Conservation (phyloP, 164 flowering plant species). For the Tetracentron sinense region DNA sequence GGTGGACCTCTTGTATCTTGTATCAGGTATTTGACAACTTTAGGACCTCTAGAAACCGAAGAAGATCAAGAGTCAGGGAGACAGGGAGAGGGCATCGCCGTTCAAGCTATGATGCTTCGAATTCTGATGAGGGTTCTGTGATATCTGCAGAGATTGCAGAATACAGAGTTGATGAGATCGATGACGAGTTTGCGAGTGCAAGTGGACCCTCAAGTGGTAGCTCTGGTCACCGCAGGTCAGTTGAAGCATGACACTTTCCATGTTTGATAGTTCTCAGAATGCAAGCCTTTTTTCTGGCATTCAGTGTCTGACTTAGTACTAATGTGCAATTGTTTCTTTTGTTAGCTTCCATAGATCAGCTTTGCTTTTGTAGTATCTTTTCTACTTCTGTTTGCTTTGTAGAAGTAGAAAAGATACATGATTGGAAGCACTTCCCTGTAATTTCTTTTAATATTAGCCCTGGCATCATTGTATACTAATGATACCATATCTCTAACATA, state of each 20-base stretch:
- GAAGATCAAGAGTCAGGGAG: constrained; percentile 60
- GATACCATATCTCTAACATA: no score
- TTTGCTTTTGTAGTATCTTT: background rate
- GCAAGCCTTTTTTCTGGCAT: no score
- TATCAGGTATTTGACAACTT: constrained; percentile 89
- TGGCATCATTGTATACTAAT: no score
- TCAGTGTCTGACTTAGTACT: no score
- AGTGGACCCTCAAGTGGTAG: constrained; percentile 38
- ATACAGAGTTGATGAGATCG: constrained; percentile 59
- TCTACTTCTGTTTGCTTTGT: background rate
- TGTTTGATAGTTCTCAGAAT: constrained; percentile 1
- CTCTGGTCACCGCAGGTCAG: constrained; percentile 67
- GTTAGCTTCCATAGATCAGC: background rate
- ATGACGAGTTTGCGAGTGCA: constrained; percentile 55
- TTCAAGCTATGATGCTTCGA: constrained; percentile 64
- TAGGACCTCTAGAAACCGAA: constrained; percentile 74
- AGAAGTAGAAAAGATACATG: background rate
- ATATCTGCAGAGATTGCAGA: constrained; percentile 62
- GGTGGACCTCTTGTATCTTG: constrained; percentile 95
- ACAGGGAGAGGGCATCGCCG: constrained; percentile 61
- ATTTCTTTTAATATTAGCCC: no score
- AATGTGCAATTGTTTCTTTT: no score
- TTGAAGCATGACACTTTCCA: constrained; percentile 8
- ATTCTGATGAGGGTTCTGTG: constrained; percentile 85
- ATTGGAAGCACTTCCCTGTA: background rate